A percentile compares a stretch with the other conserved stretches of the same genome.
Evolutionary conservation across 306 rosid species (phyloP).

Genomic region (Phaseolus lunatus): DNA sequence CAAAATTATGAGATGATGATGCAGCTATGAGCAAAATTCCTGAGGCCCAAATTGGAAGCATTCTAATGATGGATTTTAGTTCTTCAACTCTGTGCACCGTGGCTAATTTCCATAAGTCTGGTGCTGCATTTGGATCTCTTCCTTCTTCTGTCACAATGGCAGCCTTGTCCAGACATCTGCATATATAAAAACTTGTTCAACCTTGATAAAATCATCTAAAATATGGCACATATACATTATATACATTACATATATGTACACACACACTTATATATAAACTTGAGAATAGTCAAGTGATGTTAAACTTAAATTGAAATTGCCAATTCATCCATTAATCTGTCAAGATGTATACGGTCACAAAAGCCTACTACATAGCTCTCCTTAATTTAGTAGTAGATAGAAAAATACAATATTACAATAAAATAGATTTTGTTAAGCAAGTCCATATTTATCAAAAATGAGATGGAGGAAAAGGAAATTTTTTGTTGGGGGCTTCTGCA

Average conservation of each 20-base stretch:
- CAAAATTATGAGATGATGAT: conserved; percentile 63
- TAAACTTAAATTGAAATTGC: neutral
- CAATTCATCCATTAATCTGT: neutral
- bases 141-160: conserved; percentile 55
- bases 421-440: neutral
- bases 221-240: no score
- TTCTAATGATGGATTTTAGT: conserved; percentile 69
- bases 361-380: neutral
- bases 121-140: conserved; percentile 43
- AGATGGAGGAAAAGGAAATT: neutral
- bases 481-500: neutral
- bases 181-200: neutral
- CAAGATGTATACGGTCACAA: neutral
- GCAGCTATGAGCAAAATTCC: conserved; percentile 64
- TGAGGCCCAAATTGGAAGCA: conserved; percentile 81
- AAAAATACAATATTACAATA: neutral
- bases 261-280: neutral
- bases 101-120: conserved; percentile 68
- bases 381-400: neutral
- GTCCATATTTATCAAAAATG: neutral
- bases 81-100: conserved; percentile 85
- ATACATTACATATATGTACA: no score
- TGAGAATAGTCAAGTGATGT: neutral
- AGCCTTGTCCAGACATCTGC: conserved; percentile 79
- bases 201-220: no score